Base-by-base conservation (phyloP, 1,139 yeast genomes). In the Diutina ranongensis region DNA sequence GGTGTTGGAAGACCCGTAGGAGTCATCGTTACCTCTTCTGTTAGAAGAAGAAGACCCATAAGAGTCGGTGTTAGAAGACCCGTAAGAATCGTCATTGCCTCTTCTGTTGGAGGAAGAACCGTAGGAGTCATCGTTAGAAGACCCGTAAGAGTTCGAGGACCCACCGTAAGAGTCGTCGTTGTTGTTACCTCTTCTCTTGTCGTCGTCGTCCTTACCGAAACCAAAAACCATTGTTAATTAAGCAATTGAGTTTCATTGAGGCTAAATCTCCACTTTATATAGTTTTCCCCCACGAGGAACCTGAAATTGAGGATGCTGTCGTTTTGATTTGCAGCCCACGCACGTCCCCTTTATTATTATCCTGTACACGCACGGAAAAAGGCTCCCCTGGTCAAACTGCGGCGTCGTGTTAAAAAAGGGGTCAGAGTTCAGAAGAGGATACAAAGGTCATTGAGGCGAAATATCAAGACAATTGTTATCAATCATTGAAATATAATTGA, bases 81-180 rank as follows among this genome's bases (percentile, higher is more conserved):
- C 55, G 31, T 54, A 55, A 5, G 56, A 49, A 35, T 48, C 45
- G 36, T 51, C 57, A 28, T 51, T 48, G 19, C 52, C 49, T 34
- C 57, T 51, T 46, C 51, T 46, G 22, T 58, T 54, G 45, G 46
- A 47, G 4, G 49, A 45, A n/a, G 56, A 51, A 15, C 55, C 57
- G 46, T 49, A 53, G 4, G 49, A 45, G 41, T 52, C 55, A 35
- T 10, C 20, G 34, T 25, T 27, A 44, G 56, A 50, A 20, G 63
- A 57, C 7, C 34, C 34, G 34, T 12, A 31, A 5, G 15, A 9
- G 15, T 9, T 4, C 34, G 34, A 31, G 15, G 27, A 36, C 48
- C 31, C 19, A 49, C 54, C 41, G 51, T 48, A 36, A 9, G 45
- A 27, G 35, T 44, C 44, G 33, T 38, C 42, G 42, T 38, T 25